Evolutionary conservation across 306 rosid species (phyloP).

Genomic region (Hippophae tibetana): DNA sequence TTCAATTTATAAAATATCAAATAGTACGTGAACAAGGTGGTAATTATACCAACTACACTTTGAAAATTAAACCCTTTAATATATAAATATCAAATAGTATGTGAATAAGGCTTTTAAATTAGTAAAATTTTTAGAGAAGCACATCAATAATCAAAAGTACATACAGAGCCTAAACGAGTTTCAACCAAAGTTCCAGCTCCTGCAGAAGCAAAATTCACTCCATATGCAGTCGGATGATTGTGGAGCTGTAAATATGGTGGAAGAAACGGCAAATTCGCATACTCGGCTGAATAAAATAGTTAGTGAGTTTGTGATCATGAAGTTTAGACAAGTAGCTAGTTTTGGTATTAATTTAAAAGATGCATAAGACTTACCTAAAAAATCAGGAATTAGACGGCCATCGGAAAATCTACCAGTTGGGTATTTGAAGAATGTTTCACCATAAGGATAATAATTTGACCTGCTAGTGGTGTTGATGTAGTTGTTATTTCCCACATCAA

Average conservation of each 20-base stretch:
- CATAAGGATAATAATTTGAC: conserved; percentile 29
- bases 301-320: not conserved
- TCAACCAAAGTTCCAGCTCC: conserved; percentile 27
- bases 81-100: not conserved
- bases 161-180: conserved; percentile 13
- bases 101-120: not conserved
- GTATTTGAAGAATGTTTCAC: conserved; percentile 28
- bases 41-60: no score
- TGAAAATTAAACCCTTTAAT: no score
- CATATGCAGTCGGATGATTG: not conserved
- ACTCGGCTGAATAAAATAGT: conserved; percentile 18
- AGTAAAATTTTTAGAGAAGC: not conserved
- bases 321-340: no score
- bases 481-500: conserved; percentile 53
- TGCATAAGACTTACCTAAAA: conserved; percentile 17
- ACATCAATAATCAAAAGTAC: not conserved
- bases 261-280: conserved; percentile 22
- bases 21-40: not conserved
- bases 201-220: conserved; percentile 31
- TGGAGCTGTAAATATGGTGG: conserved; percentile 24
- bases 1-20: no score
- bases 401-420: conserved; percentile 37
- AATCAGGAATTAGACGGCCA: conserved; percentile 36
- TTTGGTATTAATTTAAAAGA: not conserved
- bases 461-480: conserved; percentile 21